phyloP scores from a whole-genome alignment of 257 asterid species.

The Penstemon barbatus region DNA sequence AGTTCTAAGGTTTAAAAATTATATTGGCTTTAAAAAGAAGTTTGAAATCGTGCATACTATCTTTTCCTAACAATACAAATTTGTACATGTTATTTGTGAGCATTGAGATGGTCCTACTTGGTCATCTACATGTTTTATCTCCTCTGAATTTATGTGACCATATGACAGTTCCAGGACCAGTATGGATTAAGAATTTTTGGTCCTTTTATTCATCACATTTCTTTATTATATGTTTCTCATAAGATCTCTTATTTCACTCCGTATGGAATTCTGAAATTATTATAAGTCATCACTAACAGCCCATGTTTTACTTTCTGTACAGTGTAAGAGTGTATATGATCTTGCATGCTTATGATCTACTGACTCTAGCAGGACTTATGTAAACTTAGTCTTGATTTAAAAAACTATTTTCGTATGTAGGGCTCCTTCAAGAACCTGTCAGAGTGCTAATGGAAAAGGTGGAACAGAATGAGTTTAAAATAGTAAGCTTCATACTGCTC shows the following conservation, averaged over 20 bases:
- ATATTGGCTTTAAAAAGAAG: background rate
- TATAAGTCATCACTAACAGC: conserved; percentile 4
- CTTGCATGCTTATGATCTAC: conserved; percentile 20
- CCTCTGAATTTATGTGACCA: background rate
- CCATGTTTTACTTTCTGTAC: conserved; percentile 17
- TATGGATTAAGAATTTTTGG: conserved; percentile 7
- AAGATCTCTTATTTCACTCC: background rate
- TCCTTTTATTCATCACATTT: conserved; percentile 4
- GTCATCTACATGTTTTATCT: background rate
- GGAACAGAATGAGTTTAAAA: conserved; percentile 69
- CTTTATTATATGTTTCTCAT: background rate
- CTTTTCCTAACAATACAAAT: background rate
- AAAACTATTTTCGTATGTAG: conserved; percentile 43
- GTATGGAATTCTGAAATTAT: conserved; percentile 15
- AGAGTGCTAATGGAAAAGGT: conserved; percentile 74
- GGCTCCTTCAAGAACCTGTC: conserved; percentile 77
- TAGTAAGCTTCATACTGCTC: conserved; percentile 48
- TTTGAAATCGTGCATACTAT: background rate
- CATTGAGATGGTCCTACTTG: conserved; percentile 5
- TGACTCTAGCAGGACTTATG: conserved; percentile 10
- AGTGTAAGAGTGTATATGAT: conserved; percentile 13
- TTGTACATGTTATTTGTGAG: conserved; percentile 7
- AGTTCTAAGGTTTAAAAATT: background rate
- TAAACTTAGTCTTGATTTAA: background rate
- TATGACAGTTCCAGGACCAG: conserved; percentile 2